Evolutionary conservation across 106 monocot species (phyloP).

Genomic region (Ottelia alismoides): DNA sequence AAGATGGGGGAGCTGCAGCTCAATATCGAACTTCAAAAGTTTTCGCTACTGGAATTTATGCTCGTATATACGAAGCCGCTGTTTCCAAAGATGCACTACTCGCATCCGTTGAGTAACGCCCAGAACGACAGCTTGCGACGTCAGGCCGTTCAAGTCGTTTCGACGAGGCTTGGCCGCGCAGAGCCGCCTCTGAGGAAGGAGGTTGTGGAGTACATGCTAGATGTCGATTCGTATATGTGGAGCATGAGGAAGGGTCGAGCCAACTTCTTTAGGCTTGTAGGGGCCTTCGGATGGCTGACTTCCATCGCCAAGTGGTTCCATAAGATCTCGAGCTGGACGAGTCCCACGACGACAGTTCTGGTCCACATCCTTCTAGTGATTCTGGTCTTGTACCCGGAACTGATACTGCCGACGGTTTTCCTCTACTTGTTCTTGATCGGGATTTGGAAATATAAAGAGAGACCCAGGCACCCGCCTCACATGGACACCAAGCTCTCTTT

Average conservation of each 20-base stretch:
- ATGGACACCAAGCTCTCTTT: no score
- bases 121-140: no score
- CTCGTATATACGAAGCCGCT: constrained; percentile 5
- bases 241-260: no score
- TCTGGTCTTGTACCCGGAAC: constrained; percentile 6
- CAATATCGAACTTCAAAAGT: background rate
- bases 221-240: no score
- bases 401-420: constrained; percentile 8
- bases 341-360: constrained; percentile 4
- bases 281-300: background rate
- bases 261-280: no score
- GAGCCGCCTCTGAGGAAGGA: no score
- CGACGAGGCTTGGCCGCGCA: no score
- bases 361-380: constrained; percentile 8
- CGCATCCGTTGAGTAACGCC: constrained; percentile 5
- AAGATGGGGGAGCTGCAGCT: constrained; percentile 12
- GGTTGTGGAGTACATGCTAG: no score
- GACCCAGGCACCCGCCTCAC: no score
- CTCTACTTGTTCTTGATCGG: constrained; percentile 9
- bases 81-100: constrained; percentile 10
- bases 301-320: constrained; percentile 2
- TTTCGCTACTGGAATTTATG: constrained; percentile 1
- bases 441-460: background rate
- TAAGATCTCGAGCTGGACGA: constrained; percentile 6
- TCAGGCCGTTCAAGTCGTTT: no score